Evolutionary conservation across 2,329 filamentous ascomycete species (phyloP).

Genomic region (Phaeoacremonium minimum): DNA sequence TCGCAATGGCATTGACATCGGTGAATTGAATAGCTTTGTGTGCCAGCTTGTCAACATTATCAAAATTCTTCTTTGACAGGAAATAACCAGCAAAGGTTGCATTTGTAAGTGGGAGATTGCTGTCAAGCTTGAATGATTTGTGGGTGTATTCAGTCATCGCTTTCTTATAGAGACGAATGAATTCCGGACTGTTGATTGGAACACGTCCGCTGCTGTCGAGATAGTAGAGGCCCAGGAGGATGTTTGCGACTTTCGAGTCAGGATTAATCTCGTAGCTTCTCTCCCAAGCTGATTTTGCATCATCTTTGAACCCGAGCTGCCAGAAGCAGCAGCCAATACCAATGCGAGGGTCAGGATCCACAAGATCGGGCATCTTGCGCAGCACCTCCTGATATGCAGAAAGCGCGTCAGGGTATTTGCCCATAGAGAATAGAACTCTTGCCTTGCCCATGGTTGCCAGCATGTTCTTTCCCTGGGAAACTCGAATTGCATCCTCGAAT

Average conservation of each 20-base stretch:
- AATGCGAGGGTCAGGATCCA: conserved; percentile 91
- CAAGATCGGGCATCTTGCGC: conserved; percentile 77
- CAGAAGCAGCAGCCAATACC: conserved; percentile 97
- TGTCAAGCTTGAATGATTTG: conserved; percentile 89
- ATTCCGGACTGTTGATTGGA: conserved; percentile 78
- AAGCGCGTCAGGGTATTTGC: conserved; percentile 79
- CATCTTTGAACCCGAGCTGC: conserved; percentile 91
- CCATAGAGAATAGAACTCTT: conserved; percentile 79
- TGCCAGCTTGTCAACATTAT: conserved; percentile 79
- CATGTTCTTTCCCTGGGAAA: conserved; percentile 83
- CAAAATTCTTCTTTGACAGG: conserved; percentile 72
- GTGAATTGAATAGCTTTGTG: conserved; percentile 94
- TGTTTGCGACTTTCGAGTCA: conserved; percentile 84
- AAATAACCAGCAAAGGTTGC: conserved; percentile 90
- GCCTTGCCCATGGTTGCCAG: conserved; percentile 89
- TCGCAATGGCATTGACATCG: conserved; percentile 92
- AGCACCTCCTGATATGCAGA: conserved; percentile 84
- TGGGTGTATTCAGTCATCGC: conserved; percentile 94
- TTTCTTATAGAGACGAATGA: conserved; percentile 80
- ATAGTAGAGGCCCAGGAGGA: conserved; percentile 85
- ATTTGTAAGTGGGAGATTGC: conserved; percentile 83
- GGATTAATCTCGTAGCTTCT: conserved; percentile 75
- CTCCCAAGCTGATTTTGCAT: conserved; percentile 88
- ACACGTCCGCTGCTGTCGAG: conserved; percentile 82
- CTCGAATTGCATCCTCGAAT: conserved; percentile 88